These are phyloP conservation scores for Nectriaceae sp. DNA, from an alignment of 2,329 filamentous ascomycete genomes.

Conservation along the genomic window DNA sequence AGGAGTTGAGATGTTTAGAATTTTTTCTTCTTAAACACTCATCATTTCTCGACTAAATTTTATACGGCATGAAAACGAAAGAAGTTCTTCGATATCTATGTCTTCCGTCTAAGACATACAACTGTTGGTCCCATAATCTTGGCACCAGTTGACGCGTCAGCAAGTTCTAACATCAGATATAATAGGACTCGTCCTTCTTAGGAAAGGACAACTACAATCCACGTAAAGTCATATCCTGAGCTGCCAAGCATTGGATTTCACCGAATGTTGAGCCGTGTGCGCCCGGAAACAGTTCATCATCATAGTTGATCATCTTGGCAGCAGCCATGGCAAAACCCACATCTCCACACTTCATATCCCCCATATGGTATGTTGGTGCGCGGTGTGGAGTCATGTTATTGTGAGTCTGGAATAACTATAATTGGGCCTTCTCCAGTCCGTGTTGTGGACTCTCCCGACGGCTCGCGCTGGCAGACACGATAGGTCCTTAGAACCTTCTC, in stretches of 20 bases:
- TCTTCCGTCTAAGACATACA: too few relatives aligned
- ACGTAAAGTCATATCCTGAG: conserved; percentile 21
- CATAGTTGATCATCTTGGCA: conserved; percentile 22
- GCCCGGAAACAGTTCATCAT: conserved; percentile 12
- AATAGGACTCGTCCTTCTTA: too few relatives aligned
- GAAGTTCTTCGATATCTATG: too few relatives aligned
- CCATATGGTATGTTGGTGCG: too few relatives aligned
- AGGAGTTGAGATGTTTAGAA: too few relatives aligned
- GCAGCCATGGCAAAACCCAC: conserved; percentile 12
- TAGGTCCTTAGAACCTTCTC: conserved; percentile 22
- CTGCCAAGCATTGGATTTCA: conserved; percentile 18
- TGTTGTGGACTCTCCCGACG: conserved; percentile 22
- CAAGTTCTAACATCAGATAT: too few relatives aligned
- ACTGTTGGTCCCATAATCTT: too few relatives aligned
- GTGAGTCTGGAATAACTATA: conserved; percentile 2
- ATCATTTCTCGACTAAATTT: too few relatives aligned
- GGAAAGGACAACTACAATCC: too few relatives aligned
- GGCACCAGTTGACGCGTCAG: too few relatives aligned
- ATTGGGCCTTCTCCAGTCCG: neutral
- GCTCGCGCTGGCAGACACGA: conserved; percentile 22
- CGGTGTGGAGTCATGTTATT: neutral
- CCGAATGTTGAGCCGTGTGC: conserved; percentile 11
- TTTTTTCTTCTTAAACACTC: too few relatives aligned
- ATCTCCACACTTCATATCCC: conserved; percentile 8
- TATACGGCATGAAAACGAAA: too few relatives aligned